Conservation (phyloP, 2,329 filamentous ascomycete genomes). For the Cladosporium sphaerospermum region DNA sequence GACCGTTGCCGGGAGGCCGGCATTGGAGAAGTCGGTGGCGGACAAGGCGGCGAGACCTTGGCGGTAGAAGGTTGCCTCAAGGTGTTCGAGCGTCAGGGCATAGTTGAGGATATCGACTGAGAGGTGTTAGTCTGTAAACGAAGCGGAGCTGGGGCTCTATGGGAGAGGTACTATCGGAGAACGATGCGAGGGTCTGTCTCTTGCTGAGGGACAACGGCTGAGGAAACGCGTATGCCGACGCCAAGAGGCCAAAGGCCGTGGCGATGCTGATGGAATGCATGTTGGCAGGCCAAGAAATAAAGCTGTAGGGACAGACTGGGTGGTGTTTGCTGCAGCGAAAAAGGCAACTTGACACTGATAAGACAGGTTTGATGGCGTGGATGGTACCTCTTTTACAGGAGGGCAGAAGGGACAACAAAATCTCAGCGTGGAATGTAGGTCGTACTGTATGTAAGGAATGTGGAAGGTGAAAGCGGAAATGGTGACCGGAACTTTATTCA, state of each 20-base stretch:
- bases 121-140: background rate
- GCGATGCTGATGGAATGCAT: background rate
- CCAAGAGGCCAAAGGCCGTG: background rate
- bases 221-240: background rate
- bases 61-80: conserved; percentile 58
- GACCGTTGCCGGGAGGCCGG: conserved; percentile 45
- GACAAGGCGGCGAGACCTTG: conserved; percentile 54
- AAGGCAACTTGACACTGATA: too few relatives aligned
- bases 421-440: background rate
- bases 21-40: conserved; percentile 45
- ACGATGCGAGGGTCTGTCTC: background rate
- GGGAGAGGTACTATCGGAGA: background rate
- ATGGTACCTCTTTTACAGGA: too few relatives aligned
- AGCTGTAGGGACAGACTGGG: conserved; percentile 1
- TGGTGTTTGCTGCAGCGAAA: too few relatives aligned
- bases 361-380: too few relatives aligned
- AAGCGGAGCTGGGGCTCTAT: too few relatives aligned
- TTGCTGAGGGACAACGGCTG: background rate
- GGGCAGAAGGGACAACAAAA: background rate
- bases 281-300: background rate
- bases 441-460: too few relatives aligned
- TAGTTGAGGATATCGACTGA: conserved; percentile 36
- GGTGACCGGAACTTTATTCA: background rate
- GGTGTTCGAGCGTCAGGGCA: conserved; percentile 40
- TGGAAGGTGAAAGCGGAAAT: background rate